Evolutionary conservation across 1,139 yeast species (phyloP).

Genomic region (Magnusiomyces tetraspermus): DNA sequence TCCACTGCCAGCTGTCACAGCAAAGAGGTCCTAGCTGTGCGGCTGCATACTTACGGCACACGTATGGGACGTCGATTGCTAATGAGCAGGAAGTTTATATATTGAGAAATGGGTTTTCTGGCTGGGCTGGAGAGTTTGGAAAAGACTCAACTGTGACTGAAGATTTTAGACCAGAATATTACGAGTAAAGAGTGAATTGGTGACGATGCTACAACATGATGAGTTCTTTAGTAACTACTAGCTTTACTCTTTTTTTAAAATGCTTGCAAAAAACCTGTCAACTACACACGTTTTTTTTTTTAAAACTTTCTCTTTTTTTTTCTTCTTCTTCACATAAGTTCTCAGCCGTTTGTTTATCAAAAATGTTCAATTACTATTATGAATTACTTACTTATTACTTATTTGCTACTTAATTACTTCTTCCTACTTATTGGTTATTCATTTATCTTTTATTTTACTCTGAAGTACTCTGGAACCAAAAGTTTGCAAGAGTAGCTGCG

Average conservation of each 20-base stretch:
- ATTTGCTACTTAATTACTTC: no score
- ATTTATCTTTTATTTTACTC: background rate
- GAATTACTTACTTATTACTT: no score
- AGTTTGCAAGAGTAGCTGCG: slow-evolving; percentile 63
- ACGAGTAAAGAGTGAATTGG: background rate
- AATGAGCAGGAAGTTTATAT: slow-evolving; percentile 52
- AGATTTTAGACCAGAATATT: background rate
- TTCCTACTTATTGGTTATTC: no score
- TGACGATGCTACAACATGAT: no score
- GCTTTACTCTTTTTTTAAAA: no score
- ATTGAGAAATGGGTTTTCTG: slow-evolving; percentile 71
- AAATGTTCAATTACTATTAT: no score
- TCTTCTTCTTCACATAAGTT: no score
- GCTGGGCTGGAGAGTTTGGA: slow-evolving; percentile 75
- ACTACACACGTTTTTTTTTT: no score
- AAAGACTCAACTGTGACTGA: slow-evolving; percentile 2
- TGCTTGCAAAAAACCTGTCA: no score
- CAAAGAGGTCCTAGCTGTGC: slow-evolving; percentile 88
- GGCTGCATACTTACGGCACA: slow-evolving; percentile 48
- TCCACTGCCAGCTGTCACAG: slow-evolving; percentile 86
- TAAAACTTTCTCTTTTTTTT: no score
- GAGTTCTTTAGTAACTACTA: no score
- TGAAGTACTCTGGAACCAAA: slow-evolving; percentile 36
- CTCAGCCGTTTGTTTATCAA: no score
- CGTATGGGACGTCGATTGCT: slow-evolving; percentile 18